Percentiles rank a stretch among this genome's conserved stretches.
phyloP scores from a whole-genome alignment of 768 basidiomycete species.

The Leccinum incarnatum region DNA sequence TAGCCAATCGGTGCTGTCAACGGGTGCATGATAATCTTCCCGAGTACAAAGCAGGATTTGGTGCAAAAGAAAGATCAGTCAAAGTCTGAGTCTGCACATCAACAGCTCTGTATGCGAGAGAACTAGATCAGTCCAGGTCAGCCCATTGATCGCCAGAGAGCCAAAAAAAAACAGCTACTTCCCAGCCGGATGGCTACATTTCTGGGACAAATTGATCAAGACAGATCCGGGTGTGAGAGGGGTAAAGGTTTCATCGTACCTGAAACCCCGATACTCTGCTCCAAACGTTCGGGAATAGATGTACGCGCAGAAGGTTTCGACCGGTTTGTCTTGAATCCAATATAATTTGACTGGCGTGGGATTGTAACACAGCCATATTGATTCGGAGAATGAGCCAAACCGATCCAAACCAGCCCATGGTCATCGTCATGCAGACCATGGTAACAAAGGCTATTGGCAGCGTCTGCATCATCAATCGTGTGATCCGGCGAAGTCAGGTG shows the following conservation, averaged over 20 bases:
- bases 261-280: neutral
- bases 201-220: neutral
- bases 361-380: neutral
- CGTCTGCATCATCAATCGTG: neutral
- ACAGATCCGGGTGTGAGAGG: neutral
- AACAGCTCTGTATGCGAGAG: neutral
- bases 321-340: neutral
- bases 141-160: neutral
- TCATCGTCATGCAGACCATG: neutral
- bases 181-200: neutral
- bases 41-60: neutral
- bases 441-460: neutral
- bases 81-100: neutral
- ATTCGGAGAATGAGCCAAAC: constrained; percentile 14
- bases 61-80: neutral
- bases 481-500: constrained; percentile 7
- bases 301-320: neutral
- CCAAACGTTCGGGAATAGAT: neutral
- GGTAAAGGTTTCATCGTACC: neutral
- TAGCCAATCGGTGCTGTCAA: neutral
- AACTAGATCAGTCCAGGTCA: neutral
- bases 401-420: neutral
- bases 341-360: neutral
- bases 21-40: neutral
- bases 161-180: neutral